phyloP scores from a whole-genome alignment of 2,329 filamentous ascomycete genomes.

The Cladophialophora psammophila region DNA sequence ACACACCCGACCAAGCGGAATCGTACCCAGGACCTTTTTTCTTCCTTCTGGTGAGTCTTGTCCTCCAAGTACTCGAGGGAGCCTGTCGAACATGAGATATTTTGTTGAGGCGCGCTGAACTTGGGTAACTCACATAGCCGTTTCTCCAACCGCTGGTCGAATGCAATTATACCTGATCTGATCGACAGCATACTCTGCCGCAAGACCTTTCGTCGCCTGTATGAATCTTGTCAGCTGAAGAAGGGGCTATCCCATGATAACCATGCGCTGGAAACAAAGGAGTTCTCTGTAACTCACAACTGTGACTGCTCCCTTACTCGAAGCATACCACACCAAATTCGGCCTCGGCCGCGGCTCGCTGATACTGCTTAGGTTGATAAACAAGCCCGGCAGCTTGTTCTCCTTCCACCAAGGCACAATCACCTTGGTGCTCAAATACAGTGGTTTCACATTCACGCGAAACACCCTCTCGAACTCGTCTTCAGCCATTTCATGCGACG shows the following conservation, averaged over 20 bases:
- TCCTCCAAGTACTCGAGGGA: slow-evolving; percentile 26
- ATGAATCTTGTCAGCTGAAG: slow-evolving; percentile 3
- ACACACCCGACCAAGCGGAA: slow-evolving; percentile 39
- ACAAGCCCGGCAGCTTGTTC: slow-evolving; percentile 28
- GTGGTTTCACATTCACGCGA: slow-evolving; percentile 37
- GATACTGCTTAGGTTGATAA: slow-evolving; percentile 36
- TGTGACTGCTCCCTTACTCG: slow-evolving; percentile 33
- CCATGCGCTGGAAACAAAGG: neutral
- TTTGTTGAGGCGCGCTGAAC: too few species aligned
- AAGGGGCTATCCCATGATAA: too few species aligned
- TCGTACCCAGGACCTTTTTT: slow-evolving; percentile 28
- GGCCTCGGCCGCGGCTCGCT: slow-evolving; percentile 36
- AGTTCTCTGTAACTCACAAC: slow-evolving; percentile 24
- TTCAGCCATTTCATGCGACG: slow-evolving; percentile 33
- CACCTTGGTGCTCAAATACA: slow-evolving; percentile 38
- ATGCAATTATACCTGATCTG: slow-evolving; percentile 35
- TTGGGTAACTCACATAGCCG: slow-evolving; percentile 28
- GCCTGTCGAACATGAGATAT: slow-evolving; percentile 4
- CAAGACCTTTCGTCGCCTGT: slow-evolving; percentile 33
- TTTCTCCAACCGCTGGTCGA: slow-evolving; percentile 34
- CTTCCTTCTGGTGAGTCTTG: slow-evolving; percentile 29
- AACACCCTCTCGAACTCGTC: slow-evolving; percentile 37
- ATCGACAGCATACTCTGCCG: slow-evolving; percentile 34
- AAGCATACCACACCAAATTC: slow-evolving; percentile 37
- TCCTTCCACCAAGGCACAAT: slow-evolving; percentile 36